phyloP scores from a whole-genome alignment of 768 basidiomycete species.

The Lentinula detonsa region DNA sequence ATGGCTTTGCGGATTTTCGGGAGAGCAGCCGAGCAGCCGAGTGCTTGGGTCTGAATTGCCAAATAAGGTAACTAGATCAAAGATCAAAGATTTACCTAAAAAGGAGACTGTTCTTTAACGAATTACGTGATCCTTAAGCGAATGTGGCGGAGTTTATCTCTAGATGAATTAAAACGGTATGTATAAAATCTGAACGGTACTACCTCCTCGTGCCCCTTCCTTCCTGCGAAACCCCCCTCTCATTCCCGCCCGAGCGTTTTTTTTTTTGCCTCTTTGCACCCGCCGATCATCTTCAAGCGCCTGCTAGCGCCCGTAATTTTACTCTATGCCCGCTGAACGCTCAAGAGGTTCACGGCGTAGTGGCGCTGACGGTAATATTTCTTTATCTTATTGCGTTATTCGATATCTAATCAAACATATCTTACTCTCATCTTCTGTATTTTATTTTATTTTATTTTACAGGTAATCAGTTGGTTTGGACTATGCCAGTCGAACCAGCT shows the following conservation, averaged over 20 bases:
- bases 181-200: slow-evolving; percentile 3
- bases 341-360: slow-evolving; percentile 31
- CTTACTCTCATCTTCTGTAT: slow-evolving; percentile 3
- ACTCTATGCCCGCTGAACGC: slow-evolving; percentile 42
- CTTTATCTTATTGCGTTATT: neutral
- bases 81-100: neutral
- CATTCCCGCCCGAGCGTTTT: neutral
- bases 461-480: slow-evolving; percentile 43
- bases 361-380: slow-evolving; percentile 28
- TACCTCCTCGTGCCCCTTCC: slow-evolving; percentile 3
- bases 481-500: slow-evolving; percentile 32
- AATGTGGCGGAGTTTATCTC: slow-evolving; percentile 7
- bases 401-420: slow-evolving; percentile 1
- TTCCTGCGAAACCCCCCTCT: slow-evolving; percentile 9
- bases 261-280: neutral
- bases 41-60: neutral
- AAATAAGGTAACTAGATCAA: neutral
- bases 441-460: neutral
- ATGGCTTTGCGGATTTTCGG: neutral
- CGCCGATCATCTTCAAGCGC: neutral
- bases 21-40: neutral
- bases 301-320: neutral
- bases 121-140: slow-evolving; percentile 1
- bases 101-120: neutral
- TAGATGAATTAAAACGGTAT: neutral